Base-by-base conservation (phyloP, 257 asterid species). In the Penstemon newberryi region DNA sequence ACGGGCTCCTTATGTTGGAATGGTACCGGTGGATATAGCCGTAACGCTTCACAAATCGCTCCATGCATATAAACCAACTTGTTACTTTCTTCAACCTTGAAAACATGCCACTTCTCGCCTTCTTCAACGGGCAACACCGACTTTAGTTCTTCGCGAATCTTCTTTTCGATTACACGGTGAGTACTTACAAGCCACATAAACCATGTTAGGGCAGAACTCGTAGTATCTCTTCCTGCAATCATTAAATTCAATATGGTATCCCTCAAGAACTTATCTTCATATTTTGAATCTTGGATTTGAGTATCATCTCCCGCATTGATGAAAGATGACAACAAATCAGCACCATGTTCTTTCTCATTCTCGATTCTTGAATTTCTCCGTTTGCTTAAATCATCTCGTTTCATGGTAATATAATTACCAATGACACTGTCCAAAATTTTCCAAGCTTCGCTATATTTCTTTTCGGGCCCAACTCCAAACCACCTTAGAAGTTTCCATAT, bases 151-250 rank as follows among this genome's bases (percentile, higher is more conserved):
- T 80, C 85, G 13, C 88, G 52, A 5, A 88, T 75, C 54, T 65
- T 85, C 52, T 4, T 61, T 60, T 84, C 87, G 5, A 80, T 82
- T 6, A 64, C 70, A 0, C 89, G 90, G 46, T 88, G 83, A 0
- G 85, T 75, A 0, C 79, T 58, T 15, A 82, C 81, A 8, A 83
- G 92, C 92, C 92, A 88, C 56, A 77, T 63, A 60, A 88, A 86
- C 89, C 92, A 88, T 4, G 96, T 84, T 0, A 86, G 85, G 3
- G 87, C 87, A 0, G 96, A 84, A 67, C 90, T 79, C 0, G 86
- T 80, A 0, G 96, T 88, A 77, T 88, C 96, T 2, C 89, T 72
- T 6, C 95, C 91, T 0, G 89, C 92, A 0, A 87, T 81, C 87
- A 87, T 87, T 38, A 85, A 63, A 59, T 83, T 87, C 37, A 87